A percentile compares a stretch with the other conserved stretches of the same genome.
Conservation (phyloP, 257 asterid species). For the Dorcoceras hygrometricum region DNA sequence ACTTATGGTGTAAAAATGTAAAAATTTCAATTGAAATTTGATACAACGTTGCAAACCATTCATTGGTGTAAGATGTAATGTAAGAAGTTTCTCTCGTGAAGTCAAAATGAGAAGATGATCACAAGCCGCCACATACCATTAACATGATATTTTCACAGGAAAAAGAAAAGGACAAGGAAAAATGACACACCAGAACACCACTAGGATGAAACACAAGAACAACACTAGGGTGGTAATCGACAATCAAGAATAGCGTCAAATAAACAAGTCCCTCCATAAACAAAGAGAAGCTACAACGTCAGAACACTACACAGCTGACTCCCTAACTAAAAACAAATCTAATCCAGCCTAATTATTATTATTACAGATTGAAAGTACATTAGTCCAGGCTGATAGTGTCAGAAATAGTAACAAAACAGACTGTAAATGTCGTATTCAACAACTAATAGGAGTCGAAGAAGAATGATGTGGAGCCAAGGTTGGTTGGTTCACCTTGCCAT, state of each 20-base stretch:
- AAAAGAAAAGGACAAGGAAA: too few relatives aligned
- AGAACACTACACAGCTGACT: slow-evolving; percentile 17
- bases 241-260: slow-evolving; percentile 22
- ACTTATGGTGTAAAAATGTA: too few relatives aligned
- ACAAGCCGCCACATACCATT: background rate
- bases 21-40: too few relatives aligned
- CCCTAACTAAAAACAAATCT: slow-evolving; percentile 30
- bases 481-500: slow-evolving; percentile 41
- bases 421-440: slow-evolving; percentile 38
- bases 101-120: too few relatives aligned
- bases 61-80: too few relatives aligned
- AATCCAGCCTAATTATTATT: slow-evolving; percentile 29
- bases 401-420: slow-evolving; percentile 26
- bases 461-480: slow-evolving; percentile 45
- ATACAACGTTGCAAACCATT: too few relatives aligned
- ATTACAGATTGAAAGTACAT: slow-evolving; percentile 32
- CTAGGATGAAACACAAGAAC: too few relatives aligned
- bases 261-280: slow-evolving; percentile 20
- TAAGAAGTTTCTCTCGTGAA: too few relatives aligned
- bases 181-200: too few relatives aligned
- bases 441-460: slow-evolving; percentile 66
- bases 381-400: slow-evolving; percentile 33
- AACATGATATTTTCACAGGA: too few relatives aligned
- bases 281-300: slow-evolving; percentile 34
- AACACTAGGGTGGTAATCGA: background rate